Base-by-base conservation (phyloP, 2,329 filamentous ascomycete genomes). In the Sclerotinia nivalis region DNA sequence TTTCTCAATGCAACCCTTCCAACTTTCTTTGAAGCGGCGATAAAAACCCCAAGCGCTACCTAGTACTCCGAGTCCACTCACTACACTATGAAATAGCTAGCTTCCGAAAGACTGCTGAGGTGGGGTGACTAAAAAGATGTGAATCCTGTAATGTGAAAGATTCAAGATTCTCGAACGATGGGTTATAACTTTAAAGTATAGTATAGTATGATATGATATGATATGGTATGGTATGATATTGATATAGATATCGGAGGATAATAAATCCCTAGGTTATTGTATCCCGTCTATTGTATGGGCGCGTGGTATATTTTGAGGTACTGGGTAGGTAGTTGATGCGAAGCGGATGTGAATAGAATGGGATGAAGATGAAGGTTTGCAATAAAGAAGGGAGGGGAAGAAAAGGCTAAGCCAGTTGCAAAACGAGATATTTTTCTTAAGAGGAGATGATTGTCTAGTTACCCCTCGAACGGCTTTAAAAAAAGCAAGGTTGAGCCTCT, bases 1-100 rank as follows among this genome's bases (percentile, higher is more conserved):
- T 31, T 66, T 66, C 64, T 49, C 50, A 56, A 66, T 56, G 50
- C 50, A 66, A 66, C 31, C 34, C 49, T 52, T 43, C 52, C 52
- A 59, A 45, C 40, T 58, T 58, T 67, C 54, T 59, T 58, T 58
- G 43, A 47, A 40, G 65, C 65, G 54, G 54, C 54, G 49, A 67
- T 58, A 45, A 43, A 54, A 66, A 56, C 50, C 37, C 43, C 52
- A 59, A 59, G 65, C 54, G 65, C 55, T 59, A 59, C 22, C 22
- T n/a, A 9, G 47, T 25, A 50, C 56, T 59, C 56, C 65, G 65
- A 49, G 65, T 67, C 54, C 65, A 67, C 64, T 55, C 37, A 58
- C 25, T 43, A 47, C 34, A 56, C 55, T 40, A 40, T 34, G 34
- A 59, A 59, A 40, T 43, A 59, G n/a, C 56, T 59, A 59, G 56